These are phyloP conservation scores for Lactifluus piperatus DNA, from an alignment of 768 basidiomycete genomes.

Conservation along the genomic window DNA sequence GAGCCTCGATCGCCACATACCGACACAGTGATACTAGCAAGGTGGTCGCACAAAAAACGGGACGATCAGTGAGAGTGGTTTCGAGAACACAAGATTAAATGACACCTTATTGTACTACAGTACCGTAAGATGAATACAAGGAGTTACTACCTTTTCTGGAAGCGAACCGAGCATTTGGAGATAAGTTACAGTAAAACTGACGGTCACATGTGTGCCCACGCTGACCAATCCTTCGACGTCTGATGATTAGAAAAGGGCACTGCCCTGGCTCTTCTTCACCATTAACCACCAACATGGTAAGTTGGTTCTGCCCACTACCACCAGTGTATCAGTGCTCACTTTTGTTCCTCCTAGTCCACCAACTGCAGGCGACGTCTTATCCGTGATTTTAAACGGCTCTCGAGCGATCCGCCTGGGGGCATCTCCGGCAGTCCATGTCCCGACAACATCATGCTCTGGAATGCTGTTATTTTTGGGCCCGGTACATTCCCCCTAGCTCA, in stretches of 20 bases:
- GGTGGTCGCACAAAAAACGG: no score
- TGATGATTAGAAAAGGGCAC: constrained; percentile 6
- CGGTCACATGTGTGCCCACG: not conserved
- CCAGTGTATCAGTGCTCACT: not conserved
- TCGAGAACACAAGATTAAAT: no score
- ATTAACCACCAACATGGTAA: constrained; percentile 17
- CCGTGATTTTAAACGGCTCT: constrained; percentile 94
- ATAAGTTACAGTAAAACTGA: no score
- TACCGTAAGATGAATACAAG: no score
- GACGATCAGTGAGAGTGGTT: no score
- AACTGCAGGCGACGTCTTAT: constrained; percentile 93
- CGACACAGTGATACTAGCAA: no score
- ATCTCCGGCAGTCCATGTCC: constrained; percentile 96
- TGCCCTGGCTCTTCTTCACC: constrained; percentile 4
- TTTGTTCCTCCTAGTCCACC: constrained; percentile 56
- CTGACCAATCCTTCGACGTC: constrained; percentile 8
- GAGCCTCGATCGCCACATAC: no score
- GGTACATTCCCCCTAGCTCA: constrained; percentile 42
- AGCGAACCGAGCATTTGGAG: no score
- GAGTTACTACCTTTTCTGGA: no score
- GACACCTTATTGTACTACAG: no score
- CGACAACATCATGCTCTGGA: constrained; percentile 99
- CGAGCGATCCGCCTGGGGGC: constrained; percentile 90
- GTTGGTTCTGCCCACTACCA: not conserved
- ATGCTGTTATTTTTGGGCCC: constrained; percentile 98